These are phyloP conservation scores for Penicillium riverlandense DNA, from an alignment of 495 filamentous ascomycete genomes.

Conservation along the genomic window DNA sequence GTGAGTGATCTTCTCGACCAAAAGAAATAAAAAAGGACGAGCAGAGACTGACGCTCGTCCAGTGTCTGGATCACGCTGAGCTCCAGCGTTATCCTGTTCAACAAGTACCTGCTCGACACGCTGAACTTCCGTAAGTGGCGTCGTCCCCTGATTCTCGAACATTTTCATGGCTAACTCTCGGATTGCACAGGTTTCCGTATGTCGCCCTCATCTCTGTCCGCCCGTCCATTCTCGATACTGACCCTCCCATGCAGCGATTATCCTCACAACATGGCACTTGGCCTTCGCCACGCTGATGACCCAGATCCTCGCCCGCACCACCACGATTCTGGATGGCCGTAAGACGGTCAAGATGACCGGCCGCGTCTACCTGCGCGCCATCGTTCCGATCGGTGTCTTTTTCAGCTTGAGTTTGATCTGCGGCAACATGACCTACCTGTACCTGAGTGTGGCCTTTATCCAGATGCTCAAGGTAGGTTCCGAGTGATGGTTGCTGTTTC, in stretches of 20 bases:
- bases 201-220: constrained; percentile 7
- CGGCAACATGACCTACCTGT: constrained; percentile 87
- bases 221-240: constrained; percentile 5
- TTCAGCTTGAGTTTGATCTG: constrained; percentile 93
- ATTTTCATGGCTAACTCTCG: not conserved
- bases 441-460: constrained; percentile 90
- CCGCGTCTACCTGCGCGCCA: constrained; percentile 79
- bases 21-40: not conserved
- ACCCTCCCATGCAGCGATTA: constrained; percentile 38
- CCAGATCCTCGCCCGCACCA: constrained; percentile 79
- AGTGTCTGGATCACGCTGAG: constrained; percentile 89
- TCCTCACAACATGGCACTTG: constrained; percentile 92
- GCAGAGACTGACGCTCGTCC: constrained; percentile 17
- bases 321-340: constrained; percentile 76
- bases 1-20: constrained; percentile 44
- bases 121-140: constrained; percentile 69
- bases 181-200: constrained; percentile 34
- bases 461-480: constrained; percentile 87
- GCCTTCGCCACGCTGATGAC: constrained; percentile 85
- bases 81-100: constrained; percentile 93
- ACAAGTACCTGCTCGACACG: constrained; percentile 92
- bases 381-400: constrained; percentile 87
- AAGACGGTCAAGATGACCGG: constrained; percentile 93
- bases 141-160: not conserved
- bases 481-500: not conserved